phyloP scores from a whole-genome alignment of 805 yeast species.

The Blastobotrys muscicola region DNA sequence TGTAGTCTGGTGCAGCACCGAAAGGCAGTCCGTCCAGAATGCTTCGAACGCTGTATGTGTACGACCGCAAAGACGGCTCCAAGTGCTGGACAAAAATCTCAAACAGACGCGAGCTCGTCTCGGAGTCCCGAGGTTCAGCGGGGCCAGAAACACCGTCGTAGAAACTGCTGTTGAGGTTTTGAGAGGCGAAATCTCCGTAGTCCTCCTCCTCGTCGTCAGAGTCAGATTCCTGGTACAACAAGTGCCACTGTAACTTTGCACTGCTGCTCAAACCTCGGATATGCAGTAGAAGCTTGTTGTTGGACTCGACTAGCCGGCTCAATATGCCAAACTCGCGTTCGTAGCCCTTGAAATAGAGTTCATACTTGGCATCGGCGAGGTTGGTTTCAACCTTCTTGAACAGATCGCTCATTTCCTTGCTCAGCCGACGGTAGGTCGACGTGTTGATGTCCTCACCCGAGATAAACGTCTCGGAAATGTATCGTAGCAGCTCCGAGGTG shows the following conservation, averaged over 20 bases:
- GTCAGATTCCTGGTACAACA: constrained; percentile 31
- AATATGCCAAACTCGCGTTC: constrained; percentile 44
- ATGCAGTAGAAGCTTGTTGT: constrained; percentile 43
- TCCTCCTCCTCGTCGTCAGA: background rate
- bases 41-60: constrained; percentile 51
- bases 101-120: constrained; percentile 37
- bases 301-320: constrained; percentile 40
- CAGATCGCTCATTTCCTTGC: constrained; percentile 33
- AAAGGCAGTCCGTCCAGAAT: constrained; percentile 54
- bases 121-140: background rate
- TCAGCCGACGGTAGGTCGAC: constrained; percentile 23
- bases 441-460: constrained; percentile 36
- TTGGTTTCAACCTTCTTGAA: constrained; percentile 32
- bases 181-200: background rate
- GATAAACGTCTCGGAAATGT: constrained; percentile 41
- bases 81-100: constrained; percentile 56
- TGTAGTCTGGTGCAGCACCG: constrained; percentile 27
- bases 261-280: constrained; percentile 62
- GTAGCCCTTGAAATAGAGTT: constrained; percentile 44
- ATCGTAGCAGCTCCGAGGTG: constrained; percentile 41
- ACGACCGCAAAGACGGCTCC: constrained; percentile 65
- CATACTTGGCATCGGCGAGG: constrained; percentile 54
- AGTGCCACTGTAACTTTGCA: constrained; percentile 54
- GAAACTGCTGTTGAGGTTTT: too few relatives aligned
- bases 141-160: background rate